Evolutionary conservation across 2,329 filamentous ascomycete genomes (phyloP).

Genomic region (Aureobasidium sp.): DNA sequence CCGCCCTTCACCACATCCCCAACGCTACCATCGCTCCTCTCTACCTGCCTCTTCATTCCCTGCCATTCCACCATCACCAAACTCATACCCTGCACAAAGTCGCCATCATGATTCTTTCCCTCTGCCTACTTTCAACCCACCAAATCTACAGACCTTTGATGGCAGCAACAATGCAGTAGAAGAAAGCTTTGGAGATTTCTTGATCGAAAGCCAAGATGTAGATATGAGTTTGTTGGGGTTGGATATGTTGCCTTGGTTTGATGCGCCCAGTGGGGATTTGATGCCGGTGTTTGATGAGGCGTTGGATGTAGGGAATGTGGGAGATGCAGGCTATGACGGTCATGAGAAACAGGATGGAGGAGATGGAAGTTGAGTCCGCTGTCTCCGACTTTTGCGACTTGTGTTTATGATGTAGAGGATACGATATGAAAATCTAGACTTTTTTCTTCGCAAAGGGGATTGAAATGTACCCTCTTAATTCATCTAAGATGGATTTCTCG

Average conservation of each 20-base stretch:
- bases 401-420: too few relatives aligned
- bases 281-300: not conserved
- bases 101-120: not conserved
- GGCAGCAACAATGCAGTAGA: constrained; percentile 10
- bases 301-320: not conserved
- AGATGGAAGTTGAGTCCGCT: too few relatives aligned
- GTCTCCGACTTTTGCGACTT: too few relatives aligned
- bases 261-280: constrained; percentile 24
- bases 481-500: too few relatives aligned
- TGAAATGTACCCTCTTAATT: too few relatives aligned
- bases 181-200: constrained; percentile 42
- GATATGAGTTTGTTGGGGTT: constrained; percentile 61
- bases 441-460: too few relatives aligned
- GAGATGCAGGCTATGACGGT: too few relatives aligned
- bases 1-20: not conserved
- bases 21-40: not conserved
- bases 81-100: not conserved
- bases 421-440: too few relatives aligned
- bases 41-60: not conserved
- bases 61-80: not conserved
- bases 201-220: constrained; percentile 69
- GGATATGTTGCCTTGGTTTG: constrained; percentile 67
- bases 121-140: not conserved
- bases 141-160: not conserved
- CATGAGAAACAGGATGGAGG: too few relatives aligned